Evolutionary conservation across 805 yeast genomes (phyloP).

Genomic region (Wickerhamiella galacta): DNA sequence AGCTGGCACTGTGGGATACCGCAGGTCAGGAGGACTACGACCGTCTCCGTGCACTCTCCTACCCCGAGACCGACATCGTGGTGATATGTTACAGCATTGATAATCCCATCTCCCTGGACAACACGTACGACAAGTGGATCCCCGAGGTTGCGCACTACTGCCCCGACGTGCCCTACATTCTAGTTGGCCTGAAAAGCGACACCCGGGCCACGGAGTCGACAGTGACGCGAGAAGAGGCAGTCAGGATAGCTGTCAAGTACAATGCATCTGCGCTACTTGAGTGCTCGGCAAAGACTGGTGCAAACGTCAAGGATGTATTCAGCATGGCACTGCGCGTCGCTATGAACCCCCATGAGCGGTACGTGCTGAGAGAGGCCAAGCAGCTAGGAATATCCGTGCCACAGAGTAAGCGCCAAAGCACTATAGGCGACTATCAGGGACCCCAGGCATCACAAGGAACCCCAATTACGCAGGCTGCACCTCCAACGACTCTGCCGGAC

Average conservation of each 20-base stretch:
- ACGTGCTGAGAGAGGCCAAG: no score
- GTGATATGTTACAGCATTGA: conserved; percentile 64
- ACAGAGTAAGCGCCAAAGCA: background rate
- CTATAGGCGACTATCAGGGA: no score
- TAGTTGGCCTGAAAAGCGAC: conserved; percentile 77
- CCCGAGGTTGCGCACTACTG: conserved; percentile 78
- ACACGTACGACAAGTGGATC: conserved; percentile 67
- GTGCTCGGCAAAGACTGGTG: conserved; percentile 61
- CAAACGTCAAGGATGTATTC: conserved; percentile 53
- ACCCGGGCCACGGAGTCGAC: conserved; percentile 22
- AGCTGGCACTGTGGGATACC: conserved; percentile 72
- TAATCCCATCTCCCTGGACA: conserved; percentile 43
- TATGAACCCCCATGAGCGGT: conserved; percentile 5
- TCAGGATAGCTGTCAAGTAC: conserved; percentile 36
- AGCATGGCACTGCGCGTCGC: conserved; percentile 34
- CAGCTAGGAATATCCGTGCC: background rate
- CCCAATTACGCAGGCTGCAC: background rate
- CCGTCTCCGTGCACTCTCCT: conserved; percentile 58
- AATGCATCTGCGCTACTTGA: conserved; percentile 60
- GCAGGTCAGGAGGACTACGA: conserved; percentile 85
- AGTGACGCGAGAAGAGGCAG: conserved; percentile 28
- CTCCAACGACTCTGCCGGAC: background rate
- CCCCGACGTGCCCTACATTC: conserved; percentile 55
- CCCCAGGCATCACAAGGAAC: background rate
- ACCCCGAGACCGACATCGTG: conserved; percentile 62